Percentiles rank a stretch among this genome's conserved stretches.
These are phyloP conservation scores for Lecanoromycetidae sp. DNA, from an alignment of 2,329 filamentous ascomycete species.

Conservation along the genomic window DNA sequence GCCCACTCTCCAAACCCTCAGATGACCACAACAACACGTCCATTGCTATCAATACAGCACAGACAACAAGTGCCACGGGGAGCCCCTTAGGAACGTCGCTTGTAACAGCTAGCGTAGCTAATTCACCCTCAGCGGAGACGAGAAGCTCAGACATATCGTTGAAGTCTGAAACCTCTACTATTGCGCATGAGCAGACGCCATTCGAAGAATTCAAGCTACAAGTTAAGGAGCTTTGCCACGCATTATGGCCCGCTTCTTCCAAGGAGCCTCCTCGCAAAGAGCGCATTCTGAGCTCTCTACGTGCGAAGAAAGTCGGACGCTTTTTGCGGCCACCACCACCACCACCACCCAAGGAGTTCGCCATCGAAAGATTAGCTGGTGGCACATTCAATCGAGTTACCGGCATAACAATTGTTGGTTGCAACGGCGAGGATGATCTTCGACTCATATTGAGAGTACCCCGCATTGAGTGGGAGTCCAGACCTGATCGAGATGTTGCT, in stretches of 20 bases:
- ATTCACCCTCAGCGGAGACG: neutral
- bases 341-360: neutral
- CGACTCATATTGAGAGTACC: conserved; percentile 7
- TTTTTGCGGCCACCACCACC: neutral
- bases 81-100: too few relatives aligned
- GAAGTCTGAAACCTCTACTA: conserved; percentile 6
- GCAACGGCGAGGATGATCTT: neutral
- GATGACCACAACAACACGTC: too few relatives aligned
- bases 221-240: conserved; percentile 3
- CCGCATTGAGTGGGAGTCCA: neutral
- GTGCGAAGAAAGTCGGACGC: neutral
- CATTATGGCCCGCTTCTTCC: conserved; percentile 1
- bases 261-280: neutral
- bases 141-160: neutral
- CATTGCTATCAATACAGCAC: too few relatives aligned
- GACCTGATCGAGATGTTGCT: conserved; percentile 8
- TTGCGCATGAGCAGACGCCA: conserved; percentile 1
- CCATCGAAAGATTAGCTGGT: conserved; percentile 8
- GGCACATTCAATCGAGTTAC: conserved; percentile 11
- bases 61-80: too few relatives aligned
- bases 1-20: too few relatives aligned
- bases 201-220: neutral
- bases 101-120: neutral
- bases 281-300: neutral
- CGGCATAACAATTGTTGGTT: conserved; percentile 3